Evolutionary conservation across 495 filamentous ascomycete species (phyloP).

Genomic region (Astrothelium subdiscretum): DNA sequence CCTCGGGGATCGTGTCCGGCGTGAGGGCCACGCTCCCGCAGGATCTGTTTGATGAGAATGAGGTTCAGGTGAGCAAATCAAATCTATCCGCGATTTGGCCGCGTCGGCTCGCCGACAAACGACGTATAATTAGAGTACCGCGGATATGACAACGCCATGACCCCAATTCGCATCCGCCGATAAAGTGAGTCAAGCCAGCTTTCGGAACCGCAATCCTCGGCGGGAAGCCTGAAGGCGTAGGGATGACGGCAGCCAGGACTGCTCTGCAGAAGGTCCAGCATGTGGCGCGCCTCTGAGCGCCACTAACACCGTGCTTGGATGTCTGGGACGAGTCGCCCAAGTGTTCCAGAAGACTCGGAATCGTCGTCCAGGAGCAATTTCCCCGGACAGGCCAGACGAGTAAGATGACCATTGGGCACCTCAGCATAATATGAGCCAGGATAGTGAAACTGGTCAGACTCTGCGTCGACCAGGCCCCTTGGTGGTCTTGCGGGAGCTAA

Average conservation of each 20-base stretch:
- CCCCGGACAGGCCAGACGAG: neutral
- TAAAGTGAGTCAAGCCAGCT: neutral
- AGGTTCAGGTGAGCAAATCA: neutral
- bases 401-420: neutral
- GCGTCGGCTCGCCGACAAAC: neutral
- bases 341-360: neutral
- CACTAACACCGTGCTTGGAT: neutral
- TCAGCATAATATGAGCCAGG: neutral
- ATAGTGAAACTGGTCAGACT: neutral
- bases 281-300: neutral
- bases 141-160: neutral
- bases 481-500: constrained; percentile 1
- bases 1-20: neutral
- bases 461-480: neutral
- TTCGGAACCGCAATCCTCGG: neutral
- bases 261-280: neutral
- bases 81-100: neutral
- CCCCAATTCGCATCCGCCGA: neutral
- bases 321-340: neutral
- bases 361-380: neutral
- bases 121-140: neutral
- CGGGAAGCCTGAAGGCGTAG: neutral
- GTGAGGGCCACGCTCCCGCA: neutral
- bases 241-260: neutral
- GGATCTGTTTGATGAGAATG: neutral